Conservation (phyloP, 108 stramenopile genomes). For the Parietichytrium sp. region DNA sequence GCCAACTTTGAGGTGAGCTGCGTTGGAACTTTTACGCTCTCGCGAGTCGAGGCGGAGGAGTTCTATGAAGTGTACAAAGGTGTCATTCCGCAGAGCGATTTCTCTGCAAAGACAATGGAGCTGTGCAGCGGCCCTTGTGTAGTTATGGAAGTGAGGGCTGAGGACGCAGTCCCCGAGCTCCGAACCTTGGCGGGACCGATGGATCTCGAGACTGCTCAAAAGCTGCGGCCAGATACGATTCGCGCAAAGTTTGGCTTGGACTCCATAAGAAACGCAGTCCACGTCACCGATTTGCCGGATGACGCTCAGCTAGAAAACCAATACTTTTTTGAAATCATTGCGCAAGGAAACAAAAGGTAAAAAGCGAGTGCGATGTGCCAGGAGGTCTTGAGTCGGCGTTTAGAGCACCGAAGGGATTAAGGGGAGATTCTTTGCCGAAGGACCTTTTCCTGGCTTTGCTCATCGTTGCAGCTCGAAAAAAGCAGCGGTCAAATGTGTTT, state of each 20-base stretch:
- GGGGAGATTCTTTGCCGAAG: no score
- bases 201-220: slow-evolving; percentile 73
- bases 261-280: slow-evolving; percentile 69
- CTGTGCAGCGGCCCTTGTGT: slow-evolving; percentile 37
- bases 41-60: slow-evolving; percentile 59
- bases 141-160: slow-evolving; percentile 43
- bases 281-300: slow-evolving; percentile 75
- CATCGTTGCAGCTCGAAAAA: no score
- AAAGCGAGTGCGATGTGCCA: no score
- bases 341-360: no score
- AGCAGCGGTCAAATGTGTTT: no score
- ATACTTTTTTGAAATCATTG: slow-evolving; percentile 72
- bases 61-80: slow-evolving; percentile 73
- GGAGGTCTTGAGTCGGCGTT: no score
- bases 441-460: no score
- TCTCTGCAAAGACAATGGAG: not conserved
- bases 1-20: slow-evolving; percentile 67
- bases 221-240: slow-evolving; percentile 60
- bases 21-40: slow-evolving; percentile 60
- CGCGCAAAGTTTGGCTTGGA: slow-evolving; percentile 69
- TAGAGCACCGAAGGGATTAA: no score
- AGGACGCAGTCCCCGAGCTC: slow-evolving; percentile 62
- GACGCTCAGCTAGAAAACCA: slow-evolving; percentile 70
- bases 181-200: slow-evolving; percentile 70
- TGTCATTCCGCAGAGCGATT: slow-evolving; percentile 16